Percentiles rank a stretch among this genome's conserved stretches.
Evolutionary conservation across 2,329 filamentous ascomycete genomes (phyloP).

Genomic region (Cyphellophora attinorum): DNA sequence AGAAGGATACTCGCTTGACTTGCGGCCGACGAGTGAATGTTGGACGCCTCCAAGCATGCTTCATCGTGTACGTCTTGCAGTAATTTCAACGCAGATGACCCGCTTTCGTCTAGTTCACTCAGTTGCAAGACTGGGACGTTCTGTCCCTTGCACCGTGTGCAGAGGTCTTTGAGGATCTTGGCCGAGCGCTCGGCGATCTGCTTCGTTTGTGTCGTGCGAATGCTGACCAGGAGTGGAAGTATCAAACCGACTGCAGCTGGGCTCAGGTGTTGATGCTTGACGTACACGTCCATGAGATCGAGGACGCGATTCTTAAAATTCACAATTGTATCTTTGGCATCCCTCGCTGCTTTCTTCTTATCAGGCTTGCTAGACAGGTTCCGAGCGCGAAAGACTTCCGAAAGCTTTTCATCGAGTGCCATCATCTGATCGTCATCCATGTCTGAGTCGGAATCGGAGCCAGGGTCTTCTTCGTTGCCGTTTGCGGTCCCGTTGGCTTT

Average conservation of each 20-base stretch:
- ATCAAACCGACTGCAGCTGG: constrained; percentile 60
- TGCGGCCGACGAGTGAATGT: constrained; percentile 63
- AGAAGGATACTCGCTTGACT: constrained; percentile 47
- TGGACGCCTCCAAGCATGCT: constrained; percentile 46
- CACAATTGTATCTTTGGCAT: constrained; percentile 78
- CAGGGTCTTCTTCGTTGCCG: constrained; percentile 43
- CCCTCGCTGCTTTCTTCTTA: constrained; percentile 70
- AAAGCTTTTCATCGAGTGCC: constrained; percentile 70
- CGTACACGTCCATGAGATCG: constrained; percentile 75
- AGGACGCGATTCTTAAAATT: constrained; percentile 93
- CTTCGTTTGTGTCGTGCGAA: constrained; percentile 67
- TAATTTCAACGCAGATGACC: constrained; percentile 35
- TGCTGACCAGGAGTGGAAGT: constrained; percentile 65
- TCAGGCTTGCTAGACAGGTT: constrained; percentile 46
- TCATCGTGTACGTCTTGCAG: constrained; percentile 52
- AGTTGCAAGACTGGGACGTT: constrained; percentile 32
- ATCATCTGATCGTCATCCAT: constrained; percentile 98
- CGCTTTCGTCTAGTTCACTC: constrained; percentile 27
- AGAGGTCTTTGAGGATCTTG: constrained; percentile 63
- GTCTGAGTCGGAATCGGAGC: constrained; percentile 53
- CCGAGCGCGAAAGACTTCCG: constrained; percentile 74
- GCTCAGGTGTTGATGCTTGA: constrained; percentile 66
- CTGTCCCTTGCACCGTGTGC: constrained; percentile 50
- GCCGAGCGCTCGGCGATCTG: constrained; percentile 64
- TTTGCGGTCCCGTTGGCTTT: constrained; percentile 45